Percentiles rank a stretch among this genome's conserved stretches.
These are phyloP conservation scores for Venturia asperata DNA, from an alignment of 2,329 filamentous ascomycete genomes.

Conservation along the genomic window DNA sequence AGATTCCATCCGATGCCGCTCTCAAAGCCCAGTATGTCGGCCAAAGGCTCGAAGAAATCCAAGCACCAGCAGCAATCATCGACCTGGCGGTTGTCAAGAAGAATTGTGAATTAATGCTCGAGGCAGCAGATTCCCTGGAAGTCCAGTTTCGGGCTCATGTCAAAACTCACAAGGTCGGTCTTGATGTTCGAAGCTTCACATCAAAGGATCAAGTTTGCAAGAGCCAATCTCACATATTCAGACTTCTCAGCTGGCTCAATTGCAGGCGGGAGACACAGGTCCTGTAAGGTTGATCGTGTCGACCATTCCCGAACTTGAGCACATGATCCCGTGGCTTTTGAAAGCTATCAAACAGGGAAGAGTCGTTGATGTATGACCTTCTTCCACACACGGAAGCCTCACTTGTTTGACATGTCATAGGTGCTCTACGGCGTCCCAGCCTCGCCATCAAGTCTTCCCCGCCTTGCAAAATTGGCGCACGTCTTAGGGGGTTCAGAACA, in stretches of 20 bases:
- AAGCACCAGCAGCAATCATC: conserved; percentile 60
- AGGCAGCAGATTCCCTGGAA: conserved; percentile 50
- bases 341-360: conserved; percentile 43
- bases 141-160: conserved; percentile 69
- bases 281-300: conserved; percentile 62
- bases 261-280: conserved; percentile 59
- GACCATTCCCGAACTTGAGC: conserved; percentile 67
- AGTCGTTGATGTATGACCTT: conserved; percentile 34
- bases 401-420: background rate
- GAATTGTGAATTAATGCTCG: conserved; percentile 67
- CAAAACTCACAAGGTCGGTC: conserved; percentile 68
- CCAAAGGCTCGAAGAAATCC: conserved; percentile 52
- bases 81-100: conserved; percentile 58
- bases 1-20: conserved; percentile 27
- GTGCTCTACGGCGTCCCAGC: conserved; percentile 67
- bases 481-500: conserved; percentile 7
- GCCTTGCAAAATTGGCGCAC: conserved; percentile 50
- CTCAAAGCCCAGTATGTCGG: conserved; percentile 47
- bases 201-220: too few species aligned
- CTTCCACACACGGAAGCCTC: background rate
- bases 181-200: conserved; percentile 13
- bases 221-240: conserved; percentile 29
- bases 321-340: conserved; percentile 53
- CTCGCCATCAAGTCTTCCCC: conserved; percentile 51
- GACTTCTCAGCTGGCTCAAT: conserved; percentile 58